Base-by-base conservation (phyloP, 345 rosid species). In the Ailanthus altissimus region DNA sequence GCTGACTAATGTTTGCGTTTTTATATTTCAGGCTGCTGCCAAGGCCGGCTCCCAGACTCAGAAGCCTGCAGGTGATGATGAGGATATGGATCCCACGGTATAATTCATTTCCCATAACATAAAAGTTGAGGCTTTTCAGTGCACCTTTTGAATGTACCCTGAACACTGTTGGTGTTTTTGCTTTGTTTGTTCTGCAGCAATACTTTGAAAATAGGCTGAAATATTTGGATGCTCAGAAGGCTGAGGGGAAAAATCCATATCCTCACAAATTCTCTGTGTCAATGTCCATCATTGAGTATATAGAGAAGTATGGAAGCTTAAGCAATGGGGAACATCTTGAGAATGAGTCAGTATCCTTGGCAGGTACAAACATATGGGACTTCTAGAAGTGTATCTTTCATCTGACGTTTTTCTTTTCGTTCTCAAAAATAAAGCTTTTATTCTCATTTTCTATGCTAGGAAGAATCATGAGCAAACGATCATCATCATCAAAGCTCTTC, bases 11-110 rank as follows among this genome's bases (percentile, higher is more conserved):
- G 14, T 4, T n/a, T 61, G 38, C 46, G 4, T 18, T 56, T 51
- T 21, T 56, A 53, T 67, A 57, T 49, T 75, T 47, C 78, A 92
- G 91, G 88, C 89, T 46, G 88, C 91, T 74, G 73, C 74, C 51
- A 86, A 78, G 79, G 80, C 82, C 4, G 70, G 76, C 65, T 73
- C 82, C 15, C 88, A 80, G 65, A 78, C 56, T 77, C 82, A 79
- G 83, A 89, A 84, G 81, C 65, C 79, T 56, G 89, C 88, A 59
- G 96, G 85, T 70, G 99, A 96, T 81, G 98, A 96, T 67, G 99
- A 97, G 9, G 97, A 97, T 60, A 93, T 94, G 97, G 99, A 97
- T 79, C 94, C 99, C 7, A 94, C 97, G 66, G 99, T 97, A 86
- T 42, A 1, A 32, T 16, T 63, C 28, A 61, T 28, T 40, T 26